Percentiles rank a stretch among this genome's conserved stretches.
Evolutionary conservation across 768 basidiomycete genomes (phyloP).

Genomic region (Serendipita vermifera): DNA sequence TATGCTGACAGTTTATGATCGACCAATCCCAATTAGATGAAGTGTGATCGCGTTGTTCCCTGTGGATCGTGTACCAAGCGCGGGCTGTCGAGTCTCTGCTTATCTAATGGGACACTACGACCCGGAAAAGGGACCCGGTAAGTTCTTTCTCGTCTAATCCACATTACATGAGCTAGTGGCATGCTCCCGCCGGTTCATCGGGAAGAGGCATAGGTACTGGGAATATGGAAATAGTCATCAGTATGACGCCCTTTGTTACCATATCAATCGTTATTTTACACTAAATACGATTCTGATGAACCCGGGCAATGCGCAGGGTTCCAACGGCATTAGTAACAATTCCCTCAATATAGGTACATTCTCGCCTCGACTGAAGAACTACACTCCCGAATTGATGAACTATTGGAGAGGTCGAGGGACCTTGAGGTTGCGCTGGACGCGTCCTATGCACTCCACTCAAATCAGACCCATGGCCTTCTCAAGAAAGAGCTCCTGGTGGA

Average conservation of each 20-base stretch:
- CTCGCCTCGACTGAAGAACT: slow-evolving; percentile 4
- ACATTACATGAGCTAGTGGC: too few species aligned
- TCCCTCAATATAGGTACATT: slow-evolving; percentile 4
- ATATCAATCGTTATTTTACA: too few species aligned
- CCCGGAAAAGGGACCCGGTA: slow-evolving; percentile 5
- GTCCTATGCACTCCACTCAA: slow-evolving; percentile 3
- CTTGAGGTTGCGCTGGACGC: slow-evolving; percentile 9
- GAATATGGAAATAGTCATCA: too few species aligned
- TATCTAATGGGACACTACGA: not conserved
- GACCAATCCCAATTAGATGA: too few species aligned
- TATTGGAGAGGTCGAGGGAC: not conserved
- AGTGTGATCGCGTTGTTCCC: slow-evolving; percentile 3
- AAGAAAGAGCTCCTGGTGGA: slow-evolving; percentile 4
- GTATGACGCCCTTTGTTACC: too few species aligned
- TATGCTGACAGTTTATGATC: too few species aligned
- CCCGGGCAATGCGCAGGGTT: too few species aligned
- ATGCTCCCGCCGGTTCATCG: too few species aligned
- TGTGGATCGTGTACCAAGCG: not conserved
- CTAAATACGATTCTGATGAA: not conserved
- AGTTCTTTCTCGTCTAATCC: not conserved
- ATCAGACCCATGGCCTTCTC: not conserved
- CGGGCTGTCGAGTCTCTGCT: not conserved
- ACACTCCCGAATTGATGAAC: not conserved
- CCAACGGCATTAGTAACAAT: too few species aligned
- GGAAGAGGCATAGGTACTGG: too few species aligned